Percentiles rank a stretch among this genome's conserved stretches.
phyloP scores from a whole-genome alignment of 2,329 filamentous ascomycete genomes.

The Diaporthe citrichinensis region DNA sequence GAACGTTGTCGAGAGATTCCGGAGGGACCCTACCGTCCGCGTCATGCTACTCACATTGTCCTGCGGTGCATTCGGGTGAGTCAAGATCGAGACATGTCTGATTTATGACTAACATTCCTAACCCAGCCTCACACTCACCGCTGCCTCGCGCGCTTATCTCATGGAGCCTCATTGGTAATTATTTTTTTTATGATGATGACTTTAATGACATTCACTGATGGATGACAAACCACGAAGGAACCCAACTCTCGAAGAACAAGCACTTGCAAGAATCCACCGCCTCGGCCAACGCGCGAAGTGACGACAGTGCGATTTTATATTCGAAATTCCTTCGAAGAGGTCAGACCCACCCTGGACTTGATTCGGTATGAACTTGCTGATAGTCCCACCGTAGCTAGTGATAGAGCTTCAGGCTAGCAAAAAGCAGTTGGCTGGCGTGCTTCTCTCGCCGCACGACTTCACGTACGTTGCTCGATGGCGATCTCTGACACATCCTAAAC shows the following conservation, averaged over 20 bases:
- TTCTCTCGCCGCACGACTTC: constrained; percentile 39
- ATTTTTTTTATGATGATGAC: no score
- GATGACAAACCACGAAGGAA: constrained; percentile 44
- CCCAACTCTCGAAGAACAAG: constrained; percentile 50
- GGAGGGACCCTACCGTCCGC: constrained; percentile 51
- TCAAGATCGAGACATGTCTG: neutral
- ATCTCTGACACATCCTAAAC: no score
- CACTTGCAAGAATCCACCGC: constrained; percentile 48
- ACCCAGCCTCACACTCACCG: constrained; percentile 61
- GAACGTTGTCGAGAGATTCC: constrained; percentile 57
- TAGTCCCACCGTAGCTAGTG: constrained; percentile 25
- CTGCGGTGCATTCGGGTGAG: constrained; percentile 67
- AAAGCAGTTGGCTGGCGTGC: constrained; percentile 40
- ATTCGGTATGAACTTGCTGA: neutral
- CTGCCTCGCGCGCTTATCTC: constrained; percentile 61
- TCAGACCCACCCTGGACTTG: neutral
- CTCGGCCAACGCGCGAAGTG: constrained; percentile 48
- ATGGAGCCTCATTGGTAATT: constrained; percentile 64
- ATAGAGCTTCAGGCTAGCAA: constrained; percentile 42
- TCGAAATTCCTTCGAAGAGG: constrained; percentile 49
- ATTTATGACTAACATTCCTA: constrained; percentile 3
- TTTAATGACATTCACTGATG: no score
- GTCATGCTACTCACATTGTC: constrained; percentile 65
- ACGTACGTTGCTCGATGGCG: neutral
- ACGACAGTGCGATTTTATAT: constrained; percentile 48